Evolutionary conservation across 2,329 filamentous ascomycete species (phyloP).

Genomic region (Phoma sp.): DNA sequence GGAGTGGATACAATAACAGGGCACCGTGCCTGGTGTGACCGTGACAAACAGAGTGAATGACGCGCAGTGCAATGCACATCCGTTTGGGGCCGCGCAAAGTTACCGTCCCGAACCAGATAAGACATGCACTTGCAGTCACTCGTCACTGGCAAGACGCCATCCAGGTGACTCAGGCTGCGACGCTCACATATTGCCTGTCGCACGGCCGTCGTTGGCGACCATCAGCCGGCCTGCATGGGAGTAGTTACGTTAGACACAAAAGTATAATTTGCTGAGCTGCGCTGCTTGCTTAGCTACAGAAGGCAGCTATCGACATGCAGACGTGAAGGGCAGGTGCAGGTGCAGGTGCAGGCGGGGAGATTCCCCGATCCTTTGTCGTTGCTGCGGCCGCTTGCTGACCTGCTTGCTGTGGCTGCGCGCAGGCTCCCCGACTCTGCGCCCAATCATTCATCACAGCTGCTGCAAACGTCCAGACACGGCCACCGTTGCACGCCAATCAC

Average conservation of each 20-base stretch:
- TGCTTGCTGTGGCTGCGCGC: no score
- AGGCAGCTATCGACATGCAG: not conserved
- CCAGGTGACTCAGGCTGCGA: constrained; percentile 7
- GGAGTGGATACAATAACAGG: not conserved
- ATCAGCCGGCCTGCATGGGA: no score
- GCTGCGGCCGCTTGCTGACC: no score
- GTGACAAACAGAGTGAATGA: constrained; percentile 5
- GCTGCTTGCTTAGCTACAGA: not conserved
- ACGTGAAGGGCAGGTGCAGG: not conserved
- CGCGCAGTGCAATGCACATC: constrained; percentile 5
- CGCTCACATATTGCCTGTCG: not conserved
- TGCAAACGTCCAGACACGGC: no score
- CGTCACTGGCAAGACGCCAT: not conserved
- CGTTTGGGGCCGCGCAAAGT: not conserved
- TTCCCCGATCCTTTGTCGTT: no score
- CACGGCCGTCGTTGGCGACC: no score
- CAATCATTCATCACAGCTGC: no score
- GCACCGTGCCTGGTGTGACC: constrained; percentile 7
- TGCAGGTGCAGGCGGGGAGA: not conserved
- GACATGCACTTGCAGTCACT: not conserved
- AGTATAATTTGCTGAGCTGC: no score
- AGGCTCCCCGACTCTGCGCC: no score
- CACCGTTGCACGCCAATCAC: not conserved
- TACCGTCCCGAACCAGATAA: no score
- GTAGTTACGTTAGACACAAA: no score